Conservation (phyloP, 2,329 filamentous ascomycete genomes). For the Camptophora hylomeconis region DNA sequence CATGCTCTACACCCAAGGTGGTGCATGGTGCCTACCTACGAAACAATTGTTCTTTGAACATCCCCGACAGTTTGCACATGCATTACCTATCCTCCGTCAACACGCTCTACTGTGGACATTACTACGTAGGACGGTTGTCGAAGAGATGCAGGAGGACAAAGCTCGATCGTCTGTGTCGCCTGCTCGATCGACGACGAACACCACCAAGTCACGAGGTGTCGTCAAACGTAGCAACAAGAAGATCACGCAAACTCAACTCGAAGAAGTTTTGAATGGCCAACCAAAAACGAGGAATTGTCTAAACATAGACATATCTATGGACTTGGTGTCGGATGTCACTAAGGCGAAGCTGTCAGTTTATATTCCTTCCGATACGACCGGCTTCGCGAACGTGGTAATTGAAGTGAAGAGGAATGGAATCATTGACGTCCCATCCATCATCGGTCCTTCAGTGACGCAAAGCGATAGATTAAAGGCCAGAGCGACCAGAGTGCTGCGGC, state of each 20-base stretch:
- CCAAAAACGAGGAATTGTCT: slow-evolving; percentile 4
- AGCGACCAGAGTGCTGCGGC: slow-evolving; percentile 27
- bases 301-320: slow-evolving; percentile 13
- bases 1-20: slow-evolving; percentile 28
- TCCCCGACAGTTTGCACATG: slow-evolving; percentile 31
- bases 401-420: slow-evolving; percentile 20
- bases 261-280: slow-evolving; percentile 33
- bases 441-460: slow-evolving; percentile 22
- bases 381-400: slow-evolving; percentile 2
- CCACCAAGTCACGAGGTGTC: slow-evolving; percentile 13
- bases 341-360: slow-evolving; percentile 12
- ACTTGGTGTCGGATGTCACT: slow-evolving; percentile 11
- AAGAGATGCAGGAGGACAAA: slow-evolving; percentile 9
- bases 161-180: slow-evolving; percentile 8
- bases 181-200: slow-evolving; percentile 13
- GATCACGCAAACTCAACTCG: slow-evolving; percentile 38
- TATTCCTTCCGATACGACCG: slow-evolving; percentile 6
- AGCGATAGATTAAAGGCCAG: slow-evolving; percentile 20
- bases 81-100: slow-evolving; percentile 32
- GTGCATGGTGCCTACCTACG: slow-evolving; percentile 18
- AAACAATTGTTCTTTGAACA: slow-evolving; percentile 31
- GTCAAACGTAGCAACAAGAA: slow-evolving; percentile 28
- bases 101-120: slow-evolving; percentile 30
- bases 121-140: slow-evolving; percentile 24
- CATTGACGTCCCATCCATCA: slow-evolving; percentile 26